Evolutionary conservation across 805 yeast genomes (phyloP).

Genomic region (Soucietia sequanensis): DNA sequence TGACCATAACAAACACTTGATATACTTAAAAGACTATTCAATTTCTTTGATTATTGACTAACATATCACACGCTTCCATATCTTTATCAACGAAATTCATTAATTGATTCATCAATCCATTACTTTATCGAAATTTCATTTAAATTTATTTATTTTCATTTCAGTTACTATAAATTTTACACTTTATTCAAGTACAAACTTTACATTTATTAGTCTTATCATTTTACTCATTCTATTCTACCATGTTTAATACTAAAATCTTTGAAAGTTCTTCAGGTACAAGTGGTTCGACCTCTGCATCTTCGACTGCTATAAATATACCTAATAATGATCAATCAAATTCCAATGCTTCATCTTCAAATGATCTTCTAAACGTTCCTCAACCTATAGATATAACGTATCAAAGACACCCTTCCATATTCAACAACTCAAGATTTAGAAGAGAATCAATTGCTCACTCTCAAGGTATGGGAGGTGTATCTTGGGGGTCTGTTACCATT

Average conservation of each 20-base stretch:
- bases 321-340: slow-evolving; percentile 12
- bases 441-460: slow-evolving; percentile 93
- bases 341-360: slow-evolving; percentile 5
- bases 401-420: slow-evolving; percentile 40
- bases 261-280: slow-evolving; percentile 26
- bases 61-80: too few species aligned
- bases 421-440: slow-evolving; percentile 52
- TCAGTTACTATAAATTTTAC: too few species aligned
- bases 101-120: too few species aligned
- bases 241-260: slow-evolving; percentile 43
- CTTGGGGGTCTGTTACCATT: slow-evolving; percentile 94
- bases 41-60: too few species aligned
- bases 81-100: too few species aligned
- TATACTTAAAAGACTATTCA: too few species aligned
- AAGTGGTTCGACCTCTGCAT: slow-evolving; percentile 13
- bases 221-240: too few species aligned
- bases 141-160: too few species aligned
- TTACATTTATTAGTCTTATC: too few species aligned
- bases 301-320: slow-evolving; percentile 28
- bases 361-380: slow-evolving; percentile 20
- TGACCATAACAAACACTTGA: too few species aligned
- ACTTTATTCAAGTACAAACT: too few species aligned
- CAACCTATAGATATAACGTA: slow-evolving; percentile 47
- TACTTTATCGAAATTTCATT: too few species aligned
- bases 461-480: slow-evolving; percentile 96